Percentiles rank a stretch among this genome's conserved stretches.
These are phyloP conservation scores for Linnemannia elongata DNA, from an alignment of 192 early-diverging fungal species.

Conservation along the genomic window DNA sequence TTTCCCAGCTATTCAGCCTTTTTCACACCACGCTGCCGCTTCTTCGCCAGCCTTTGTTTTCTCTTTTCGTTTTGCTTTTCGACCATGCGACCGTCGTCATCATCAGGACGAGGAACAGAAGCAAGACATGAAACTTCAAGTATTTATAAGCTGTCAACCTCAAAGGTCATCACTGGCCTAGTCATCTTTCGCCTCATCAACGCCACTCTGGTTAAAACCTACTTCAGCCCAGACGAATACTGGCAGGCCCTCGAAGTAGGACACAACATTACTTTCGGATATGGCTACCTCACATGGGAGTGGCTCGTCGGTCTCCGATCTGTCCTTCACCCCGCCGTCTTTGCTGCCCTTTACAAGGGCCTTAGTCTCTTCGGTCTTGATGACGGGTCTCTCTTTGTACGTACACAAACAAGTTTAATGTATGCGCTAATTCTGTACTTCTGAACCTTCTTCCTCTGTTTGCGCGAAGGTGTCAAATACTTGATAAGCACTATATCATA, in stretches of 20 bases:
- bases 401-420: slow-evolving; percentile 24
- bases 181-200: slow-evolving; percentile 75
- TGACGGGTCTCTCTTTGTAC: slow-evolving; percentile 77
- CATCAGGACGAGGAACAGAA: neutral
- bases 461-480: neutral
- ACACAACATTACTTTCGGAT: slow-evolving; percentile 87
- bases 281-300: slow-evolving; percentile 95
- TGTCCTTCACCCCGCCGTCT: slow-evolving; percentile 85
- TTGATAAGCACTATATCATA: neutral
- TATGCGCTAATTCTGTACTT: neutral
- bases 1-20: neutral
- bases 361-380: slow-evolving; percentile 74
- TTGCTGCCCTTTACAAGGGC: slow-evolving; percentile 82
- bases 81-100: neutral
- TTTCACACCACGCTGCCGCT: neutral
- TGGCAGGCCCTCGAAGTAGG: slow-evolving; percentile 97
- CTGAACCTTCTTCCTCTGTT: neutral
- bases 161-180: slow-evolving; percentile 48
- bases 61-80: neutral
- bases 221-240: slow-evolving; percentile 95
- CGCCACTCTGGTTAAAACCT: slow-evolving; percentile 76
- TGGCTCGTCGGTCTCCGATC: slow-evolving; percentile 89
- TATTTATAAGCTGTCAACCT: neutral
- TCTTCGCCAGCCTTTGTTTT: neutral
- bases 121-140: neutral